Conservation (phyloP, 106 monocot species). For the Dioscorea alata region DNA sequence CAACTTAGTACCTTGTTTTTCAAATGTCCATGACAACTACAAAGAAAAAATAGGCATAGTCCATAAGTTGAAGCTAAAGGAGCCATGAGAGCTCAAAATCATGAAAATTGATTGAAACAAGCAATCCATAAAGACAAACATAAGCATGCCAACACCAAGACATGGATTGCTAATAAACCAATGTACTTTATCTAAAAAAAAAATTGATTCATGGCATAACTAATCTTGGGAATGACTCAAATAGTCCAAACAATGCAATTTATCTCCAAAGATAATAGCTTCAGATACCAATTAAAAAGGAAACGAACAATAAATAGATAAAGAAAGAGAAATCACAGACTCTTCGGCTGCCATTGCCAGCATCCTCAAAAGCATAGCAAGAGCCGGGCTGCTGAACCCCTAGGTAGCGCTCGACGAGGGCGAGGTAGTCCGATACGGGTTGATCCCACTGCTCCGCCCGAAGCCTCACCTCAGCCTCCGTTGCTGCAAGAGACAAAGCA, state of each 20-base stretch:
- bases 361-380: slow-evolving; percentile 70
- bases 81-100: no score
- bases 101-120: no score
- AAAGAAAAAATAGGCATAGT: background rate
- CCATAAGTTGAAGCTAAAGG: no score
- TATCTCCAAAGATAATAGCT: background rate
- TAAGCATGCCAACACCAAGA: no score
- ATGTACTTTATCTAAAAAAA: no score
- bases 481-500: slow-evolving; percentile 19
- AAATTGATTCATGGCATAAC: no score
- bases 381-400: slow-evolving; percentile 75
- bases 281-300: background rate
- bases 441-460: slow-evolving; percentile 97
- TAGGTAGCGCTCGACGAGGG: slow-evolving; percentile 65
- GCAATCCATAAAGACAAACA: no score
- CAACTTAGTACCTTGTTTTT: slow-evolving; percentile 70
- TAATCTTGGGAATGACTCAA: no score
- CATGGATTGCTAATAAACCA: no score
- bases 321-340: slow-evolving; percentile 23
- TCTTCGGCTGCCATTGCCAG: slow-evolving; percentile 57
- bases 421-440: slow-evolving; percentile 51
- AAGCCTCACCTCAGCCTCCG: slow-evolving; percentile 62
- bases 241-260: no score
- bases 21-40: slow-evolving; percentile 90
- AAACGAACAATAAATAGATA: background rate